Base-by-base conservation (phyloP, 352 stramenopile genomes). In the Paralagenidium karlingii region DNA sequence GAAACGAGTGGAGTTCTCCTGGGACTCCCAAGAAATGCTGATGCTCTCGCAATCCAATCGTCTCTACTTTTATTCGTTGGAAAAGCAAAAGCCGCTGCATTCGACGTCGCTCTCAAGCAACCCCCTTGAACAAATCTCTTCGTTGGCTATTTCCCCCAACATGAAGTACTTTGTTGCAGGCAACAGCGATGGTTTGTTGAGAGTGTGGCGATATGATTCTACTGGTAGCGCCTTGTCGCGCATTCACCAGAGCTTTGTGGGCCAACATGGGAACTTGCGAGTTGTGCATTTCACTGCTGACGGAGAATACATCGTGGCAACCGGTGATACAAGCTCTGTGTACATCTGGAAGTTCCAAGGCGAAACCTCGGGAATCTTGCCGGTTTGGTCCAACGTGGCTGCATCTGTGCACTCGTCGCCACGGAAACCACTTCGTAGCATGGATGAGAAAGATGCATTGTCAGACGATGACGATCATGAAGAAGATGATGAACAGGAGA, bases 81-180 rank as follows among this genome's bases (percentile, higher is more conserved):
- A 39, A 24, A 45, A 31, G 13, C 33, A 34, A 19, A 34, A 50
- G 29, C 47, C 71, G n/a, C 38, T 79, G 11, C 66, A 77, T 8
- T 67, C 61, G 3, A 73, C 78, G 46, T 60, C 59, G 3, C 34
- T 86, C 16, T 47, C 82, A 1, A 68, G 63, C 0, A 63, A 82
- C 31, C n/a, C n/a, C n/a, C n/a, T n/a, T n/a, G 38, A 58, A 8
- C 55, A 64, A 2, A 79, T 86, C 40, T 63, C 55, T 1, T 45
- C 61, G 21, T 49, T 83, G 19, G 41, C 60, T 1, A 51, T 76
- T 22, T 78, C 60, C 38, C 49, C 52, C 19, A 82, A 83, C 24
- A 40, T 61, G 4, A 82, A 82, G 42, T 83, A 83, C 36, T 62
- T 83, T 57, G 68, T 44, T 4, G 81, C 68, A 7, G 71, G 68